Base-by-base conservation (phyloP, 2,329 filamentous ascomycete genomes). In the Calonectria montana region DNA sequence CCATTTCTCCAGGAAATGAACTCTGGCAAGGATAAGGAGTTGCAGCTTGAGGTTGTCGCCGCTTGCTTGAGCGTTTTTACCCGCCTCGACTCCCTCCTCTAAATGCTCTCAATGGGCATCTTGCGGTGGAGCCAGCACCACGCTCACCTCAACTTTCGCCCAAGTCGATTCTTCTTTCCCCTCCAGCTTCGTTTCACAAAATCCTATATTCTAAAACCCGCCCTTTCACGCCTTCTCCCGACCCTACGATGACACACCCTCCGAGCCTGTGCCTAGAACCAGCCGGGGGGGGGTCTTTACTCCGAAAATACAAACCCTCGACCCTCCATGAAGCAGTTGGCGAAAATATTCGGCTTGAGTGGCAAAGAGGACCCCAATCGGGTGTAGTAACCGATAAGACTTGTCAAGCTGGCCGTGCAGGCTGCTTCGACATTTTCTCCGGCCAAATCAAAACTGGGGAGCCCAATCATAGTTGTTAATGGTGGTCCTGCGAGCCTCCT, bases 21-120 rank as follows among this genome's bases (percentile, higher is more conserved):
- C 84, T 93, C 91, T 74, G 91, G 90, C 81, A 97, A 97, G 84
- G 96, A 98, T 78, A 97, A 94, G 87, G 97, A 99, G 83, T 89
- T 98, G 80, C 97, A 98, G 84, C 90, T 99, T 76, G 97, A 99
- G 90, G 96, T 98, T 80, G 95, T 99, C 66, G 96, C 97, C 65
- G 97, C 97, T 77, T 98, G 97, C 84, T 87, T 99, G 84, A 98
- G 94, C 86, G 97, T 99, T 80, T 99, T 99, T 84, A 99, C 97
- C 75, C 92, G 96, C 82, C 93, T 99, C 80, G 97, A 99, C 87
- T 98, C 97, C 64, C 89, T 99, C 73, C 92, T 99, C 83, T 99
- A 90, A 86, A 72, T 65, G 48, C 72, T 69, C 63, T 66, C 47
- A 66, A 70, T 48, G 67, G 72, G 68, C 65, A 68, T 53, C 50